These are phyloP conservation scores for Xanthoconium purpureum DNA, from an alignment of 768 basidiomycete species.

Conservation along the genomic window DNA sequence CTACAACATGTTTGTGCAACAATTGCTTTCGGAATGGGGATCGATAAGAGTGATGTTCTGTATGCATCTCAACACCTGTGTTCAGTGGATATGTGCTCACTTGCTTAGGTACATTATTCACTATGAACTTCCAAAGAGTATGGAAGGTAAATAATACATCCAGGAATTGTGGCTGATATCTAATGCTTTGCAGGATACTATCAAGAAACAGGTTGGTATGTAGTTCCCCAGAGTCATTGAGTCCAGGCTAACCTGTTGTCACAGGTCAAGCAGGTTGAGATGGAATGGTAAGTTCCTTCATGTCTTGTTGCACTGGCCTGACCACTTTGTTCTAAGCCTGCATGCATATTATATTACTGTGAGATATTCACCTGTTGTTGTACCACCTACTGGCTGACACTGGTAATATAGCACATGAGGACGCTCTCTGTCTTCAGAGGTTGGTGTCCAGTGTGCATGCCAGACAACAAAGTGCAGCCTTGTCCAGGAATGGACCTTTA, in stretches of 20 bases:
- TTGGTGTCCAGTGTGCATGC: conserved; percentile 49
- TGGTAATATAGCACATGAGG: conserved; percentile 67
- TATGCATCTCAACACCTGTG: conserved; percentile 19
- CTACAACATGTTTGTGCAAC: conserved; percentile 81
- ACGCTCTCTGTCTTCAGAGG: conserved; percentile 53
- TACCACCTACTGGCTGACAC: neutral
- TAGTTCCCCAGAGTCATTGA: neutral
- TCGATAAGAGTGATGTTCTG: conserved; percentile 80
- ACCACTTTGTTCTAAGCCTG: conserved; percentile 43
- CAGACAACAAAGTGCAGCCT: conserved; percentile 42
- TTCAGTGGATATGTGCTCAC: neutral
- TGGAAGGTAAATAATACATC: conserved; percentile 55
- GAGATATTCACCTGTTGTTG: conserved; percentile 15
- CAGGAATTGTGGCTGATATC: neutral
- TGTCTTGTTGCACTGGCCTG: neutral
- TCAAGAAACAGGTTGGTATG: conserved; percentile 80
- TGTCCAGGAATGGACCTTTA: conserved; percentile 47
- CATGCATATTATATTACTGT: conserved; percentile 85
- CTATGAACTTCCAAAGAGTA: conserved; percentile 77
- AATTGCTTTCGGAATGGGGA: conserved; percentile 84
- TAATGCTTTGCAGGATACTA: conserved; percentile 59
- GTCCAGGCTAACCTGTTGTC: conserved; percentile 5
- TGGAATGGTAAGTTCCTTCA: conserved; percentile 49
- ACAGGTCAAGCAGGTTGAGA: conserved; percentile 79
- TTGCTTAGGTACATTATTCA: conserved; percentile 67